Evolutionary conservation across 768 basidiomycete species (phyloP).

Genomic region (Gyrodon lividus): DNA sequence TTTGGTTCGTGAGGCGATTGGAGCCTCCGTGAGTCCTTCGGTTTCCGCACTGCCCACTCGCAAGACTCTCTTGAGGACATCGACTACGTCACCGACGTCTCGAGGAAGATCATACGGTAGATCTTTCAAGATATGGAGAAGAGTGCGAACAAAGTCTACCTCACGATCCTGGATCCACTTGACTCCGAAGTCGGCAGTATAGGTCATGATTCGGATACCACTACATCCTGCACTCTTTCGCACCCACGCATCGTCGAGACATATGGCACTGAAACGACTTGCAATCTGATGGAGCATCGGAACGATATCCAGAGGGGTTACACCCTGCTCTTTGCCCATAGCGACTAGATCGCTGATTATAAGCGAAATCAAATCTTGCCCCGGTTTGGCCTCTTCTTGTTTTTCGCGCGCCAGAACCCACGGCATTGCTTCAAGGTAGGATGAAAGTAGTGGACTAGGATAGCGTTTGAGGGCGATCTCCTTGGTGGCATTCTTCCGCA

Average conservation of each 20-base stretch:
- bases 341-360: constrained; percentile 68
- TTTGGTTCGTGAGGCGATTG: constrained; percentile 47
- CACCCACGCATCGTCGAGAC: constrained; percentile 89
- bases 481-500: constrained; percentile 56
- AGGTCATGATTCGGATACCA: constrained; percentile 80
- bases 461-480: constrained; percentile 52
- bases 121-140: constrained; percentile 91
- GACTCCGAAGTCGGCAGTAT: constrained; percentile 65
- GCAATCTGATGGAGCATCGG: constrained; percentile 79
- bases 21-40: constrained; percentile 45
- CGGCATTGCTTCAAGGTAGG: constrained; percentile 80
- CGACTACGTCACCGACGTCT: constrained; percentile 74
- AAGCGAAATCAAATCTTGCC: constrained; percentile 56
- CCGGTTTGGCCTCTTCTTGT: constrained; percentile 55
- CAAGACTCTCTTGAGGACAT: constrained; percentile 70
- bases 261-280: constrained; percentile 78
- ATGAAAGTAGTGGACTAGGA: constrained; percentile 58
- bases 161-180: constrained; percentile 86
- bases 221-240: constrained; percentile 86
- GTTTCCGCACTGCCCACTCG: constrained; percentile 54
- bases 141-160: constrained; percentile 84
- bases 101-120: constrained; percentile 87
- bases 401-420: constrained; percentile 71
- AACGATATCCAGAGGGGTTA: constrained; percentile 54
- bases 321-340: constrained; percentile 47